A percentile compares a stretch with the other conserved stretches of the same genome.
Conservation (phyloP, 192 early-diverging fungal genomes). For the Linnemannia schmuckeri region DNA sequence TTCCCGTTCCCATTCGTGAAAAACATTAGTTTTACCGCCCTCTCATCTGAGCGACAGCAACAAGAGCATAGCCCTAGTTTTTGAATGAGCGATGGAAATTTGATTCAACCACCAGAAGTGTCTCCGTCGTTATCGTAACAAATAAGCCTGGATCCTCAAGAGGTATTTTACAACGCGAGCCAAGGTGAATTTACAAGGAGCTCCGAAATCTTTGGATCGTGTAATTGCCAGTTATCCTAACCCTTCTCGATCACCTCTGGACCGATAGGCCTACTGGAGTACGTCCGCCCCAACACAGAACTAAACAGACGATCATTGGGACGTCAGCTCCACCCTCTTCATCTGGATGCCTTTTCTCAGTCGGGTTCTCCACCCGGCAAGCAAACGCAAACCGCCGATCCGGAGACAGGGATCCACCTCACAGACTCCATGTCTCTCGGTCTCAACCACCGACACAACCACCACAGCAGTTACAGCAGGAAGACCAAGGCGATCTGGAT, state of each 20-base stretch:
- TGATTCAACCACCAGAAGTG: not conserved
- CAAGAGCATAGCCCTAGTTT: not conserved
- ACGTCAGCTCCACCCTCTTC: conserved; percentile 9
- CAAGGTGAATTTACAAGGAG: not conserved
- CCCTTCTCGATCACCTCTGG: not conserved
- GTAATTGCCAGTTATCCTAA: not conserved
- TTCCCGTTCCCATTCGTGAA: not conserved
- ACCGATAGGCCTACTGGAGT: not conserved
- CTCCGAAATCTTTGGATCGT: not conserved
- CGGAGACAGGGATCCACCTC: conserved; percentile 22
- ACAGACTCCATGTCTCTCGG: not conserved
- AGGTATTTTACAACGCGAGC: not conserved
- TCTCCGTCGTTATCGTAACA: not conserved
- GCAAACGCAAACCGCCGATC: conserved; percentile 47
- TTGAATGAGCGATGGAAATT: not conserved
- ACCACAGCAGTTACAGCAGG: not conserved
- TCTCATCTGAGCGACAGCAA: not conserved
- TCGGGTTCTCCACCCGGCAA: conserved; percentile 48
- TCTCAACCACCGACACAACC: not conserved
- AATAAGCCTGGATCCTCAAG: not conserved
- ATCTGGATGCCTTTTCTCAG: conserved; percentile 50
- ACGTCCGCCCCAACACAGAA: not conserved
- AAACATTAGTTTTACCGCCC: not conserved
- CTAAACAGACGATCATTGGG: not conserved
- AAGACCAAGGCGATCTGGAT: conserved; percentile 13